A percentile compares a stretch with the other conserved stretches of the same genome.
Conservation (phyloP, 805 yeast species). For the Yamadazyma paraphyllophila region DNA sequence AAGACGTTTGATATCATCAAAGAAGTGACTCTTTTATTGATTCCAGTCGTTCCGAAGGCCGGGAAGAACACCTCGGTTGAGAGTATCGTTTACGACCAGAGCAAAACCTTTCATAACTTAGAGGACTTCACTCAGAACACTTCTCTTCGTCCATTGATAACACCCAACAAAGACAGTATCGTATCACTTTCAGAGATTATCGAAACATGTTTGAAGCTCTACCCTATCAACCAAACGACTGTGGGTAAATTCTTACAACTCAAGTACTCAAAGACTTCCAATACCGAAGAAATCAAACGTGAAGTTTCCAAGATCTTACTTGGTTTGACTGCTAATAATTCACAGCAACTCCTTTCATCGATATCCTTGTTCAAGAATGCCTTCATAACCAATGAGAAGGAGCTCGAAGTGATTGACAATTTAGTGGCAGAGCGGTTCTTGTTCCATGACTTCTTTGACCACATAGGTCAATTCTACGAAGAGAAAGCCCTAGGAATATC, state of each 20-base stretch:
- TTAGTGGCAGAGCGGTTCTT: constrained; percentile 30
- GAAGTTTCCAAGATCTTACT: constrained; percentile 27
- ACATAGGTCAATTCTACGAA: constrained; percentile 17
- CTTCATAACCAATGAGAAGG: constrained; percentile 17
- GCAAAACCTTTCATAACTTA: constrained; percentile 5
- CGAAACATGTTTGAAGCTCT: constrained; percentile 31
- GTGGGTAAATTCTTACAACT: constrained; percentile 27
- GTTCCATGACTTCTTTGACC: constrained; percentile 25
- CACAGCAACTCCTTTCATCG: constrained; percentile 19
- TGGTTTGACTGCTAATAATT: constrained; percentile 23
- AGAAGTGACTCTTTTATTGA: constrained; percentile 16
- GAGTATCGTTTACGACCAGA: constrained; percentile 1
- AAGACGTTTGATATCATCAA: constrained; percentile 29
- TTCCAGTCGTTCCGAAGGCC: constrained; percentile 8
- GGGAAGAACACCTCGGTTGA: not conserved
- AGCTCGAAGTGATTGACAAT: constrained; percentile 15
- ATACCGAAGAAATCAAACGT: constrained; percentile 17
- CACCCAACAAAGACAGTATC: constrained; percentile 17
- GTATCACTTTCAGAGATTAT: constrained; percentile 20
- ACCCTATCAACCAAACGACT: constrained; percentile 34
- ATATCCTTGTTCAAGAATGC: constrained; percentile 20
- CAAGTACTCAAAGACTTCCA: constrained; percentile 16
- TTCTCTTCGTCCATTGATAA: constrained; percentile 16
- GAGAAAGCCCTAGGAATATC: constrained; percentile 11
- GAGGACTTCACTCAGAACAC: constrained; percentile 17